These are phyloP conservation scores for Diaporthe longicolla DNA, from an alignment of 2,329 filamentous ascomycete genomes.

Conservation along the genomic window DNA sequence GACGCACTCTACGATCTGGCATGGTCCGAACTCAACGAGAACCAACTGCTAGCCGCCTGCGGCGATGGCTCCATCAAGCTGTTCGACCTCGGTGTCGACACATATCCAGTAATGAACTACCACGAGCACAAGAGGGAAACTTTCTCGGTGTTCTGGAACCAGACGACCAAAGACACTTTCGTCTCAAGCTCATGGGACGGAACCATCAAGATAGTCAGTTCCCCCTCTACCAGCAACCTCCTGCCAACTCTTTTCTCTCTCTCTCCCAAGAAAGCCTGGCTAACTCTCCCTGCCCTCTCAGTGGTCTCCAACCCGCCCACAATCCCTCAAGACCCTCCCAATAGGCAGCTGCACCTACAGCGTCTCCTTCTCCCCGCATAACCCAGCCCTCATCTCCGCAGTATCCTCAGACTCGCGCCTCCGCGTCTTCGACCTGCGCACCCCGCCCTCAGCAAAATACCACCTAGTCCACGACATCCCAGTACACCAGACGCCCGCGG, in stretches of 20 bases:
- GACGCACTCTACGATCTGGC: conserved; percentile 95
- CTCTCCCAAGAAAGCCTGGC: not conserved
- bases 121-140: conserved; percentile 94
- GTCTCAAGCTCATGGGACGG: conserved; percentile 96
- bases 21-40: conserved; percentile 97
- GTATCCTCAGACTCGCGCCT: conserved; percentile 92
- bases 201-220: conserved; percentile 84
- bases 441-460: conserved; percentile 87
- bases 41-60: conserved; percentile 89
- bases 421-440: conserved; percentile 91
- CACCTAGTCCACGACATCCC: conserved; percentile 88
- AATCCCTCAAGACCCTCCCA: conserved; percentile 87
- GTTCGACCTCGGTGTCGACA: conserved; percentile 84
- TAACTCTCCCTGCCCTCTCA: conserved; percentile 48
- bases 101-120: conserved; percentile 93
- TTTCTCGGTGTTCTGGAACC: conserved; percentile 93
- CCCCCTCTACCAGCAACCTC: not conserved
- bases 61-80: conserved; percentile 96
- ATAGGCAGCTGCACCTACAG: conserved; percentile 96
- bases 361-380: conserved; percentile 90
- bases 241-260: no score
- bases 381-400: conserved; percentile 86
- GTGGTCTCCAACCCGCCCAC: conserved; percentile 86
- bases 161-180: conserved; percentile 91
- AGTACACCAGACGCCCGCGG: conserved; percentile 77